phyloP scores from a whole-genome alignment of 805 yeast species.

The Sugiyamaella marilandica region DNA sequence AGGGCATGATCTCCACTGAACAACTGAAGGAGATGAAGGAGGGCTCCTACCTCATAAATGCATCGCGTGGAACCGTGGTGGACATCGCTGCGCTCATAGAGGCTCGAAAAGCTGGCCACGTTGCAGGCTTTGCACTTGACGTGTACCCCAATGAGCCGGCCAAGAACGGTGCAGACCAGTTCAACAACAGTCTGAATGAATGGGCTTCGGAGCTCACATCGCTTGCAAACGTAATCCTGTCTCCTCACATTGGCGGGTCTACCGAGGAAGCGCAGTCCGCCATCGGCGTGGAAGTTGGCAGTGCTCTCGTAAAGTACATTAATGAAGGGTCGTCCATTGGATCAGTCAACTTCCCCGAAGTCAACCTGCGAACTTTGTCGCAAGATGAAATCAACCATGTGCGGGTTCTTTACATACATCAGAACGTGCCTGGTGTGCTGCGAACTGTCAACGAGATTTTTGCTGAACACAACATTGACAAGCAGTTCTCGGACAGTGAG shows the following conservation, averaged over 20 bases:
- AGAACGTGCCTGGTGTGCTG: constrained; percentile 98
- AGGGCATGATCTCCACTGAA: constrained; percentile 79
- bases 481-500: constrained; percentile 95
- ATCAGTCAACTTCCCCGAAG: constrained; percentile 99
- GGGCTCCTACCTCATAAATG: constrained; percentile 91
- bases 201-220: constrained; percentile 82
- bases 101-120: constrained; percentile 87
- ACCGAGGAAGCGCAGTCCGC: constrained; percentile 99
- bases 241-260: constrained; percentile 99
- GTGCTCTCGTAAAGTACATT: constrained; percentile 81
- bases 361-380: constrained; percentile 78
- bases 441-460: constrained; percentile 94
- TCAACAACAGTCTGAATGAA: constrained; percentile 64
- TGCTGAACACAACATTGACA: constrained; percentile 92
- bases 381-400: constrained; percentile 79
- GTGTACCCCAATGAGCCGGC: constrained; percentile 98
- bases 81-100: constrained; percentile 91
- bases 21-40: constrained; percentile 95
- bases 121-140: constrained; percentile 96
- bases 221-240: constrained; percentile 81
- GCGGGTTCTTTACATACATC: constrained; percentile 93
- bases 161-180: constrained; percentile 83
- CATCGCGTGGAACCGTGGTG: constrained; percentile 96
- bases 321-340: constrained; percentile 94
- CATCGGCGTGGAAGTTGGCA: constrained; percentile 91